A percentile compares a stretch with the other conserved stretches of the same genome.
Conservation (phyloP, 2,329 filamentous ascomycete genomes). For the Leptographium lundbergii region DNA sequence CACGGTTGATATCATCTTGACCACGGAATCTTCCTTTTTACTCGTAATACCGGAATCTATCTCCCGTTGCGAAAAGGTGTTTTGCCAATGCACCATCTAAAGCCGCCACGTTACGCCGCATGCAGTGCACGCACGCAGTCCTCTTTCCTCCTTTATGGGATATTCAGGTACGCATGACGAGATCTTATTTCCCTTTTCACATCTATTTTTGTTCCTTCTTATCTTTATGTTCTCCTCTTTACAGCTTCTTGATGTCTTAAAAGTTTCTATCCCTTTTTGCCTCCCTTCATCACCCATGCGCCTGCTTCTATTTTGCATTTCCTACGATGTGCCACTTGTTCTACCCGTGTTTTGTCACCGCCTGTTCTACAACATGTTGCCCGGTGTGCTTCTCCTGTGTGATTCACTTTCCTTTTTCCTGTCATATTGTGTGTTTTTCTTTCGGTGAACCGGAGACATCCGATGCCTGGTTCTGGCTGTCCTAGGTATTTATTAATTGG, state of each 20-base stretch:
- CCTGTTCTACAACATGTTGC: not conserved
- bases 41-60: no score
- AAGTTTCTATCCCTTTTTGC: not conserved
- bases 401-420: not conserved
- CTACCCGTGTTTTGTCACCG: not conserved
- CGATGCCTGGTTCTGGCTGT: not conserved
- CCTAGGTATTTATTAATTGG: not conserved
- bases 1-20: no score
- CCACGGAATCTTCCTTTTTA: no score
- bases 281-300: not conserved
- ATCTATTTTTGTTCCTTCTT: not conserved
- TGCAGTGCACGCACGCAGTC: not conserved
- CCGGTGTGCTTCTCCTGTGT: not conserved
- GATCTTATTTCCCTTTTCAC: not conserved
- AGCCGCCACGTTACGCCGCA: conserved; percentile 1
- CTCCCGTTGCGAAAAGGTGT: not conserved
- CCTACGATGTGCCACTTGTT: not conserved
- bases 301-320: not conserved
- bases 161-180: not conserved
- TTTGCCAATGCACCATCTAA: not conserved
- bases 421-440: not conserved
- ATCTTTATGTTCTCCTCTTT: not conserved
- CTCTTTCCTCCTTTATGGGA: not conserved
- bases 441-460: not conserved
- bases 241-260: not conserved